Percentiles rank a stretch among this genome's conserved stretches.
Evolutionary conservation across 2,329 filamentous ascomycete genomes (phyloP).

Genomic region (Fusarium cyanostomum): DNA sequence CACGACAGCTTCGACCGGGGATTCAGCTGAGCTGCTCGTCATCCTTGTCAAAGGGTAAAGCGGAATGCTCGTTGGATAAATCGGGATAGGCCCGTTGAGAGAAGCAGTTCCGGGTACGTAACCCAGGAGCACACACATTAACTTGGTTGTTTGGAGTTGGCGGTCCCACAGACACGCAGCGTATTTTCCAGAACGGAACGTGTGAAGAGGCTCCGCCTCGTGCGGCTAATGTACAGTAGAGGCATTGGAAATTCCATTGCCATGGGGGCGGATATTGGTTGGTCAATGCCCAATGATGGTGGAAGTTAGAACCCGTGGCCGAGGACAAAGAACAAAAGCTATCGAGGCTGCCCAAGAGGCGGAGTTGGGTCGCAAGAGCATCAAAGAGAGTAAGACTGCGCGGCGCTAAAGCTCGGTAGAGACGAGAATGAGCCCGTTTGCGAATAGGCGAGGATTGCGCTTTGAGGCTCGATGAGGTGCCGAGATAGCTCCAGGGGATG

Average conservation of each 20-base stretch:
- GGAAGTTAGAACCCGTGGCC: neutral
- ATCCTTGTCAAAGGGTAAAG: neutral
- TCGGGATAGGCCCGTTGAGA: neutral
- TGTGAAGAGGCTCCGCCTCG: neutral
- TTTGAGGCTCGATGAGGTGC: conserved; percentile 38
- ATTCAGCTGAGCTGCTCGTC: conserved; percentile 1
- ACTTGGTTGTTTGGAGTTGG: conserved; percentile 2
- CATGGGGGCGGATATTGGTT: conserved; percentile 1
- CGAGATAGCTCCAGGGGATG: conserved; percentile 26
- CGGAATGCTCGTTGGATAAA: neutral
- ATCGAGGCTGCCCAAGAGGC: conserved; percentile 22
- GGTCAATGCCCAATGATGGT: conserved; percentile 10
- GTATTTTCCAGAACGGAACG: conserved; percentile 3
- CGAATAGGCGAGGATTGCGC: conserved; percentile 16
- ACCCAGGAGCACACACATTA: conserved; percentile 2
- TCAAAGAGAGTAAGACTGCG: conserved; percentile 13
- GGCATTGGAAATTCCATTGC: conserved; percentile 6
- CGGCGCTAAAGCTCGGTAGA: conserved; percentile 14
- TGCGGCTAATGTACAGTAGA: conserved; percentile 2
- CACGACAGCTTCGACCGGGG: conserved; percentile 25
- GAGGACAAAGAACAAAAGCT: neutral
- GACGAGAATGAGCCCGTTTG: conserved; percentile 9
- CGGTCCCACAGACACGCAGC: conserved; percentile 6
- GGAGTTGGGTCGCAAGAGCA: conserved; percentile 21
- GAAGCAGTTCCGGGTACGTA: neutral